phyloP scores from a whole-genome alignment of 768 basidiomycete genomes.

The Naganishia randhawae region DNA sequence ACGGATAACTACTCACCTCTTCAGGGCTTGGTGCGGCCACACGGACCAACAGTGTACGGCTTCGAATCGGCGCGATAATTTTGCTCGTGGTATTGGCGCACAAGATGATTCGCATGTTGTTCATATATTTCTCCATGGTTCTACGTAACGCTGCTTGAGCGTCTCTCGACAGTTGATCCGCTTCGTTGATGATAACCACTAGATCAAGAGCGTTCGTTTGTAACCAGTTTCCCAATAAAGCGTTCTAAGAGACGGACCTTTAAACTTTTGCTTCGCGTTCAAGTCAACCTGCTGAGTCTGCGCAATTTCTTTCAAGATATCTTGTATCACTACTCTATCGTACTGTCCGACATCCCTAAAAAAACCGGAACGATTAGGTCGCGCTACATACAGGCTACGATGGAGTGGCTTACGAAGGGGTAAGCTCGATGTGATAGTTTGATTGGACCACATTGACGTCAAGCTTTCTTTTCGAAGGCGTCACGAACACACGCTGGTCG shows the following conservation, averaged over 20 bases:
- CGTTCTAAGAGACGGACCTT: slow-evolving; percentile 60
- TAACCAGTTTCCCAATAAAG: too few species aligned
- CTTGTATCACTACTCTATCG: slow-evolving; percentile 91
- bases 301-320: slow-evolving; percentile 94
- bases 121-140: slow-evolving; percentile 99
- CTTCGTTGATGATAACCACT: slow-evolving; percentile 99
- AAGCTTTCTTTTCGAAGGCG: slow-evolving; percentile 86
- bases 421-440: slow-evolving; percentile 96
- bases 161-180: slow-evolving; percentile 88
- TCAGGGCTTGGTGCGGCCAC: slow-evolving; percentile 78
- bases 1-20: slow-evolving; percentile 59
- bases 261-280: slow-evolving; percentile 91
- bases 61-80: slow-evolving; percentile 93
- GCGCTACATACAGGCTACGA: neutral
- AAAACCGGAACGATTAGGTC: neutral
- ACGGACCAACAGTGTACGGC: slow-evolving; percentile 86
- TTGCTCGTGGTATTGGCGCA: slow-evolving; percentile 93
- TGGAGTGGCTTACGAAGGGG: slow-evolving; percentile 68
- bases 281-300: slow-evolving; percentile 98
- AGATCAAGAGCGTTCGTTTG: slow-evolving; percentile 13
- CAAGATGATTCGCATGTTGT: slow-evolving; percentile 91
- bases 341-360: slow-evolving; percentile 89
- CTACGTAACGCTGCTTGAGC: slow-evolving; percentile 93
- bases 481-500: slow-evolving; percentile 91
- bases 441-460: slow-evolving; percentile 96